Evolutionary conservation across 2,329 filamentous ascomycete species (phyloP).

Genomic region (Cladobotryum protrusum): DNA sequence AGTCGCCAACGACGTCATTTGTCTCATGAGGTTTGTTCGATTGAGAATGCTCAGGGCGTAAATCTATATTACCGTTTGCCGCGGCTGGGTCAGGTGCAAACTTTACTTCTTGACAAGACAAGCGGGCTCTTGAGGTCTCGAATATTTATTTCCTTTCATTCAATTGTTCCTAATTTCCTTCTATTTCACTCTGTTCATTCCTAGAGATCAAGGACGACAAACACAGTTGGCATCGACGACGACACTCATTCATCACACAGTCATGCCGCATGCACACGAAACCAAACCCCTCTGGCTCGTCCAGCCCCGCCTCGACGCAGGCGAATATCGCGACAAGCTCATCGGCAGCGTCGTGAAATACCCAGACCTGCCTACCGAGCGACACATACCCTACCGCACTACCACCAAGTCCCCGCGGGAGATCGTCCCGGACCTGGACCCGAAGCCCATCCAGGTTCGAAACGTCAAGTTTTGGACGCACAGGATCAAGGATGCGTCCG

Average conservation of each 20-base stretch:
- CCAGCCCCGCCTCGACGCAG: conserved; percentile 22
- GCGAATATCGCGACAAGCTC: conserved; percentile 23
- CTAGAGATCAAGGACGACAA: too few species aligned
- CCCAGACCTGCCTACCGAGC: conserved; percentile 21
- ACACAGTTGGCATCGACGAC: too few species aligned
- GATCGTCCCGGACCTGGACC: conserved; percentile 20
- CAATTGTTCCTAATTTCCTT: too few species aligned
- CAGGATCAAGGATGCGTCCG: conserved; percentile 20
- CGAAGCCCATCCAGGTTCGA: conserved; percentile 22
- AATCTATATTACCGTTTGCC: too few species aligned
- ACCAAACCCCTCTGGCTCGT: conserved; percentile 24
- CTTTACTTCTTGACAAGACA: too few species aligned
- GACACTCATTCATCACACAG: neutral
- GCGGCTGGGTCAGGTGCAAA: too few species aligned
- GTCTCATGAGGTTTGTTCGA: too few species aligned
- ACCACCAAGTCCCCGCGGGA: conserved; percentile 17
- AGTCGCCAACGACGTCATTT: too few species aligned
- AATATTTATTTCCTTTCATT: too few species aligned
- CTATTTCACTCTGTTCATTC: too few species aligned
- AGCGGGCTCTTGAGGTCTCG: too few species aligned
- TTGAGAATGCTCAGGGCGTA: too few species aligned
- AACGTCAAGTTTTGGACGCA: conserved; percentile 23
- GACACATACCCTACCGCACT: conserved; percentile 20
- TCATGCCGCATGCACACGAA: conserved; percentile 13
- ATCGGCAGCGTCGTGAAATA: conserved; percentile 26